Evolutionary conservation across 768 basidiomycete genomes (phyloP).

Genomic region (Scleroderma citrinum): DNA sequence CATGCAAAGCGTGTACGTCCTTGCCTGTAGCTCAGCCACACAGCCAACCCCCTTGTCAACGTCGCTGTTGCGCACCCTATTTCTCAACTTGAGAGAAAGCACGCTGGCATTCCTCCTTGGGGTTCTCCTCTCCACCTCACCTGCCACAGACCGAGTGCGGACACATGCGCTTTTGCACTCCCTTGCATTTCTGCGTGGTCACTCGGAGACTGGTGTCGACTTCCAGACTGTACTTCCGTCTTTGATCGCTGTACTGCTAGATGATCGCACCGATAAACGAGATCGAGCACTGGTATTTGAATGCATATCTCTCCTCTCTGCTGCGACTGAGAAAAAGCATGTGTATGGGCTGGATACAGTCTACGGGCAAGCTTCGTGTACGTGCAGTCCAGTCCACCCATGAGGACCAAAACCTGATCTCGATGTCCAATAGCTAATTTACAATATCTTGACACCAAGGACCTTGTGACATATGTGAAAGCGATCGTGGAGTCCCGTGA

Average conservation of each 20-base stretch:
- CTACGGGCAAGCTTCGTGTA: constrained; percentile 59
- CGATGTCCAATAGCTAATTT: constrained; percentile 35
- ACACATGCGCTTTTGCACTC: constrained; percentile 68
- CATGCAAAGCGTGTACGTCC: constrained; percentile 56
- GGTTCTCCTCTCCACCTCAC: constrained; percentile 44
- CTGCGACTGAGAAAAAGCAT: constrained; percentile 34
- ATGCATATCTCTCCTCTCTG: constrained; percentile 46
- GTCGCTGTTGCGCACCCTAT: constrained; percentile 55
- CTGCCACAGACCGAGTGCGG: constrained; percentile 30
- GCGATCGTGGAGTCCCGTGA: constrained; percentile 45
- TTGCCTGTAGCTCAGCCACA: constrained; percentile 54
- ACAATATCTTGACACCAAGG: constrained; percentile 65
- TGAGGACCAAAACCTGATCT: constrained; percentile 4
- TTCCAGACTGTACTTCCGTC: constrained; percentile 77
- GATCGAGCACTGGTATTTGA: constrained; percentile 39
- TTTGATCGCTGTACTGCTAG: constrained; percentile 51
- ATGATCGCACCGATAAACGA: constrained; percentile 22
- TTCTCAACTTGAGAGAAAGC: constrained; percentile 62
- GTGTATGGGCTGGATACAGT: constrained; percentile 72
- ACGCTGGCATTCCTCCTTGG: constrained; percentile 78
- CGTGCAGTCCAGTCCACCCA: constrained; percentile 17
- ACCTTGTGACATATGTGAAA: constrained; percentile 53
- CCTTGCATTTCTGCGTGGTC: constrained; percentile 74
- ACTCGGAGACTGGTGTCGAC: constrained; percentile 55
- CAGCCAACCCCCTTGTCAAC: constrained; percentile 41